These are phyloP conservation scores for Myrica gale DNA, from an alignment of 306 rosid species.

Conservation along the genomic window DNA sequence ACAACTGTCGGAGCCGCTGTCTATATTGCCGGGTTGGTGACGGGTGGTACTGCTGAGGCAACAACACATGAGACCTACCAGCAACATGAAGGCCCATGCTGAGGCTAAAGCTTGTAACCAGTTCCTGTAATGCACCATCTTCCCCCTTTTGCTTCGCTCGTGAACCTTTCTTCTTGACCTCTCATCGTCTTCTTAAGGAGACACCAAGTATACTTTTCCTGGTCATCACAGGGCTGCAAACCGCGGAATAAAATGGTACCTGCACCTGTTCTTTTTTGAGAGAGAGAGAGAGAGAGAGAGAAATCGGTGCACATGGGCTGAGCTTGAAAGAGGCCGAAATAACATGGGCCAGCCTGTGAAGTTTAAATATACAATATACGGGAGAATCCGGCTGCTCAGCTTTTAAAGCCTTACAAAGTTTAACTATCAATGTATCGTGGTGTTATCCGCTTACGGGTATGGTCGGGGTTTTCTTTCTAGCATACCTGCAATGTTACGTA, in stretches of 20 bases:
- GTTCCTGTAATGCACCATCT: slow-evolving; percentile 41
- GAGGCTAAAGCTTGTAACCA: slow-evolving; percentile 64
- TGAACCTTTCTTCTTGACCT: slow-evolving; percentile 2
- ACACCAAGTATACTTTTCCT: neutral
- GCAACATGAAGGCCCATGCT: slow-evolving; percentile 66
- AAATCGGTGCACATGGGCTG: slow-evolving; percentile 35
- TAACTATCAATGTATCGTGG: no score
- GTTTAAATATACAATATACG: neutral
- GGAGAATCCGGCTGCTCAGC: neutral
- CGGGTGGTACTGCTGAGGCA: slow-evolving; percentile 58
- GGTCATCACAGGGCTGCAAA: neutral
- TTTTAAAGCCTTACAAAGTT: neutral
- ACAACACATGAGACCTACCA: slow-evolving; percentile 66
- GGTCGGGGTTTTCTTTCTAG: no score
- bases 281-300: slow-evolving; percentile 21
- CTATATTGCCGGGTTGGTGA: slow-evolving; percentile 34
- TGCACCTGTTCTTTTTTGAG: neutral
- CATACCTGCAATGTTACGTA: no score
- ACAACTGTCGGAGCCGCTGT: slow-evolving; percentile 46
- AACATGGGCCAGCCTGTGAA: slow-evolving; percentile 50
- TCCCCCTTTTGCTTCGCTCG: neutral
- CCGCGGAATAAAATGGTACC: neutral
- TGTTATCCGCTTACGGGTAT: no score
- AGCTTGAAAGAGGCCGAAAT: slow-evolving; percentile 33
- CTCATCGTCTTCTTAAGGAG: slow-evolving; percentile 7